phyloP scores from a whole-genome alignment of 345 rosid genomes.

The Arabidopsis thaliana region TAIR10.1 NC_003076.8:14321501-14322000 shows the following conservation, averaged over 20 bases:
- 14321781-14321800: background rate
- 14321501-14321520: conserved; percentile 58
- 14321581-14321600: conserved; percentile 80
- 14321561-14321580: conserved; percentile 69
- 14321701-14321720: background rate
- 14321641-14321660: conserved; percentile 7
- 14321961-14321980: conserved; percentile 69
- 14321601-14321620: conserved; percentile 2
- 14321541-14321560: conserved; percentile 51
- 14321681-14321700: background rate
- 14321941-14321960: conserved; percentile 74
- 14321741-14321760: no score
- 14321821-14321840: background rate
- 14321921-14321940: conserved; percentile 69
- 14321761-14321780: no score
- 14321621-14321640: background rate
- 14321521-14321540: conserved; percentile 63
- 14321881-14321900: conserved; percentile 77
- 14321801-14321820: background rate
- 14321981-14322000: conserved; percentile 60
- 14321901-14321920: conserved; percentile 68
- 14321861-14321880: conserved; percentile 62
- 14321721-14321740: background rate
- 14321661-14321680: conserved; percentile 5
- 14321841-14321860: conserved; percentile 43